These are phyloP conservation scores for Puccinellia tenuiflora DNA, from an alignment of 176 grass and related monocot species.

Conservation along the genomic window DNA sequence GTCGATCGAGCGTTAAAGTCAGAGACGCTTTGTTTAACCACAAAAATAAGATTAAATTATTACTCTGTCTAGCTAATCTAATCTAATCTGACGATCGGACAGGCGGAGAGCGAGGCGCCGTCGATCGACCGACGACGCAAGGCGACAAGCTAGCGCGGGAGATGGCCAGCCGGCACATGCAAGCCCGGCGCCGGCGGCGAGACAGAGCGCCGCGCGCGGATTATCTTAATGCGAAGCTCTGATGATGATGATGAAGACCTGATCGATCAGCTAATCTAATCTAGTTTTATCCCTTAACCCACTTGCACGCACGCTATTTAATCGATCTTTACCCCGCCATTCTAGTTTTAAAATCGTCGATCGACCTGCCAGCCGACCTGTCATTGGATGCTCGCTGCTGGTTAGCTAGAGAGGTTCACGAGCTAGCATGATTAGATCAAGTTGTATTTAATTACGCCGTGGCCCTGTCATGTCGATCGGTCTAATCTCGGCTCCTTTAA, in stretches of 20 bases:
- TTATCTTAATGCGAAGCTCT: conserved; percentile 39
- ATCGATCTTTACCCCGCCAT: conserved; percentile 28
- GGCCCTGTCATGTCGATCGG: not conserved
- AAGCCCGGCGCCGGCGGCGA: not conserved
- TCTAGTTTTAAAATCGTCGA: conserved; percentile 28
- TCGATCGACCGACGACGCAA: not conserved
- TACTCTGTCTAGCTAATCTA: not conserved
- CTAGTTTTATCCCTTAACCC: conserved; percentile 24
- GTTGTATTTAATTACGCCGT: not conserved
- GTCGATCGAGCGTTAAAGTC: conserved; percentile 31
- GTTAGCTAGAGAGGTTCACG: not conserved
- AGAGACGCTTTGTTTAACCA: not conserved
- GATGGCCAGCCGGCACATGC: conserved; percentile 53
- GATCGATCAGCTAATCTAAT: not conserved
- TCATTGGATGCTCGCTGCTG: conserved; percentile 25
- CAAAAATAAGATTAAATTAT: not conserved
- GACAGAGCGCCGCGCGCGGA: conserved; percentile 50
- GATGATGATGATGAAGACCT: not conserved
- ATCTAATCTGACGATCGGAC: not conserved
- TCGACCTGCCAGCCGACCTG: not conserved
- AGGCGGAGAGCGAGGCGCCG: not conserved
- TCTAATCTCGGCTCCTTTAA: not conserved
- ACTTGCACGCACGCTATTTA: conserved; percentile 35
- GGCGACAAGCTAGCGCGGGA: conserved; percentile 32
- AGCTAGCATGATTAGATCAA: not conserved